Evolutionary conservation across 306 rosid genomes (phyloP).

Genomic region (Lagenaria siceraria): DNA sequence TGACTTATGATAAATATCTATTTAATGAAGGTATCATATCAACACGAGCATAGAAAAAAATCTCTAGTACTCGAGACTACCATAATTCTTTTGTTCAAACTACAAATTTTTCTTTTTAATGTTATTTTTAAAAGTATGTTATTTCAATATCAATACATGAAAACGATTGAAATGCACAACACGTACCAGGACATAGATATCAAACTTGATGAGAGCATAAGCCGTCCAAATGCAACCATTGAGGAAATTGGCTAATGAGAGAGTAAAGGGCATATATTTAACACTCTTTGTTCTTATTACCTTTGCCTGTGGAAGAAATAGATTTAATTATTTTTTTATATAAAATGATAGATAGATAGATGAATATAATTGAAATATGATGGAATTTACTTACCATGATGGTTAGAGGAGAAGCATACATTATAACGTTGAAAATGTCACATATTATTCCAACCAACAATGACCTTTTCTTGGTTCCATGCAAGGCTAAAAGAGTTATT

Average conservation of each 20-base stretch:
- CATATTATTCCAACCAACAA: conserved; percentile 48
- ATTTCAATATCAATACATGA: too few relatives aligned
- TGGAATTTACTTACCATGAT: neutral
- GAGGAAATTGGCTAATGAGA: conserved; percentile 49
- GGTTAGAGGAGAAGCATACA: conserved; percentile 15
- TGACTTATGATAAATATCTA: too few relatives aligned
- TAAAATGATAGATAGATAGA: too few relatives aligned
- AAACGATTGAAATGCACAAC: too few relatives aligned
- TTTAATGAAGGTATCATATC: too few relatives aligned
- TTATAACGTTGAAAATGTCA: conserved; percentile 56
- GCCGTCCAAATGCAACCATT: conserved; percentile 66
- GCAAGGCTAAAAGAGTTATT: conserved; percentile 25
- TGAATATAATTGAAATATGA: too few relatives aligned
- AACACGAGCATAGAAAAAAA: too few relatives aligned
- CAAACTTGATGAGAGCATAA: conserved; percentile 59
- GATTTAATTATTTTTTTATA: too few relatives aligned
- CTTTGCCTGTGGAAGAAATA: neutral
- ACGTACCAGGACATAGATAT: conserved; percentile 42
- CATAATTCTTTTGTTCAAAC: too few relatives aligned
- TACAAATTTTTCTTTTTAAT: too few relatives aligned
- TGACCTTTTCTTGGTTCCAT: conserved; percentile 28
- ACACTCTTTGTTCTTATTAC: conserved; percentile 63
- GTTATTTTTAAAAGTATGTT: too few relatives aligned
- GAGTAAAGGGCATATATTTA: conserved; percentile 64
- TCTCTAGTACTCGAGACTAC: too few relatives aligned